These are phyloP conservation scores for Phytophthora meadii DNA, from an alignment of 352 stramenopile species.

Conservation along the genomic window DNA sequence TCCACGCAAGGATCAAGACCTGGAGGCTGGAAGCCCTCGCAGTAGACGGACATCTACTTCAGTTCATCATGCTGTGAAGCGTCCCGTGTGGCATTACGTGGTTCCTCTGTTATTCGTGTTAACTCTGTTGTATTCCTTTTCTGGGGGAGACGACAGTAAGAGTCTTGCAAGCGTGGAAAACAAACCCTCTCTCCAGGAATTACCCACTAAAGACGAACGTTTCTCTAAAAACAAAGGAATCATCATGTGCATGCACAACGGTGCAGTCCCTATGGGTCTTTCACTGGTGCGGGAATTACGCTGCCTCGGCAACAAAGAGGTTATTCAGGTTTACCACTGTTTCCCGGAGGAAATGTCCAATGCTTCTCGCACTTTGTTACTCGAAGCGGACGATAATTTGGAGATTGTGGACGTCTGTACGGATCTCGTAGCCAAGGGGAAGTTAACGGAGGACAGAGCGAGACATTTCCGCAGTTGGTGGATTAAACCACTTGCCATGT, in stretches of 20 bases:
- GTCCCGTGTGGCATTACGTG: conserved; percentile 24
- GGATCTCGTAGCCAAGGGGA: conserved; percentile 33
- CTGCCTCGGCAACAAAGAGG: conserved; percentile 41
- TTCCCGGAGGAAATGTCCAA: conserved; percentile 43
- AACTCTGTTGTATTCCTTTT: conserved; percentile 11
- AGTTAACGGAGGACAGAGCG: conserved; percentile 39
- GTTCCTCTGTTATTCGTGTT: conserved; percentile 18
- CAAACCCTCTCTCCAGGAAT: conserved; percentile 10
- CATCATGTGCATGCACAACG: conserved; percentile 49
- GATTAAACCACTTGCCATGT: conserved; percentile 68
- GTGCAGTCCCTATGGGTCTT: conserved; percentile 43
- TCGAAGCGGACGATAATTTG: conserved; percentile 32
- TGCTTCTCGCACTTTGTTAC: conserved; percentile 23
- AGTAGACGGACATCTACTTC: background rate
- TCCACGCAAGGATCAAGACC: conserved; percentile 5
- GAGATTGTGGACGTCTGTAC: conserved; percentile 63
- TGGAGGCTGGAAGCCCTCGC: conserved; percentile 9
- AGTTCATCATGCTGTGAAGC: background rate
- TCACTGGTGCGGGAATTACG: conserved; percentile 49
- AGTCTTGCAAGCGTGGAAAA: conserved; percentile 4
- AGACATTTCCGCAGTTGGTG: conserved; percentile 64
- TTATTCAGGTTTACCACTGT: conserved; percentile 53
- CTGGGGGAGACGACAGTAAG: background rate
- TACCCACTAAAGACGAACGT: conserved; percentile 3
- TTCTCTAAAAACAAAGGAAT: conserved; percentile 39